Conservation (phyloP, 192 early-diverging fungal species). For the Coemansia pectinata region DNA sequence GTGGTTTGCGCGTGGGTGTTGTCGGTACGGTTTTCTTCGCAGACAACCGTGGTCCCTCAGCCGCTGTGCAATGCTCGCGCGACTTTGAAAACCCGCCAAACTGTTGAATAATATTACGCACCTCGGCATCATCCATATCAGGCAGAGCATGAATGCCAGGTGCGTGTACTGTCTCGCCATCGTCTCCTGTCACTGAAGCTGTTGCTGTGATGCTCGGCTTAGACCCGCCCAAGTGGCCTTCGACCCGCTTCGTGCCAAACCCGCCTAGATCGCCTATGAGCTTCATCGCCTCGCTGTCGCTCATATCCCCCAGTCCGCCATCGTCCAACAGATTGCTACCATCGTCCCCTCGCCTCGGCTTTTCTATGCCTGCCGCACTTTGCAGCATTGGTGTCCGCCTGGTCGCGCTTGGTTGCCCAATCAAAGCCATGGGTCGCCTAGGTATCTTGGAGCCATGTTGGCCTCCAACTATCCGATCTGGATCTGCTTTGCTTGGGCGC, state of each 20-base stretch:
- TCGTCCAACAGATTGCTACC: neutral
- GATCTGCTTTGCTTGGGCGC: neutral
- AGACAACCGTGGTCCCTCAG: neutral
- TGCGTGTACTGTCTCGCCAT: neutral
- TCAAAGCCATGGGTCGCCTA: neutral
- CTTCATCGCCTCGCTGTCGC: conserved; percentile 16
- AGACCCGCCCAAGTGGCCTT: neutral
- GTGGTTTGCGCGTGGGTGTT: neutral
- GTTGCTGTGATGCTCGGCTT: neutral
- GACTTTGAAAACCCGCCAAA: conserved; percentile 35
- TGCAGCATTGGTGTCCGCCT: neutral
- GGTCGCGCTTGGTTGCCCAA: neutral
- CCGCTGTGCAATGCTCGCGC: neutral
- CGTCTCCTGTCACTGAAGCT: neutral
- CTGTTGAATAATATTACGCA: conserved; percentile 13
- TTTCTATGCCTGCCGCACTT: neutral
- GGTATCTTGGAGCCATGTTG: neutral
- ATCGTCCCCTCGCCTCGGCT: neutral
- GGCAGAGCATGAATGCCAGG: conserved; percentile 4
- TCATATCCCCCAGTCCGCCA: conserved; percentile 17
- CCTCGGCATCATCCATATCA: conserved; percentile 39
- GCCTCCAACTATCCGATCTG: neutral
- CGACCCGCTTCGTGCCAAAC: conserved; percentile 8
- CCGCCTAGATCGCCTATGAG: conserved; percentile 22
- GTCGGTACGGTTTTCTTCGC: neutral